Base-by-base conservation (phyloP, 805 yeast species). In the Saturnispora kantuleensis region DNA sequence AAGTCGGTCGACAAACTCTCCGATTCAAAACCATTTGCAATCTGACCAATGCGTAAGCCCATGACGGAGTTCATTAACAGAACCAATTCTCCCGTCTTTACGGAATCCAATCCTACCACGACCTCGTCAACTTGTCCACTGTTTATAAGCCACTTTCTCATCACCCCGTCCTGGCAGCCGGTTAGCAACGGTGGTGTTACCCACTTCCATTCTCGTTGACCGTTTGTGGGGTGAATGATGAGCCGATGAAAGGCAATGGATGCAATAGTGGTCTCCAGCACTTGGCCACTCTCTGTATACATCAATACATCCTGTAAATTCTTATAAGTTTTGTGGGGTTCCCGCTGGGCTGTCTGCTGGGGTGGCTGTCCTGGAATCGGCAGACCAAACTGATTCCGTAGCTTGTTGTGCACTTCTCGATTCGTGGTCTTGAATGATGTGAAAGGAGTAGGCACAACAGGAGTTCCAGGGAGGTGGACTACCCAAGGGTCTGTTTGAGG, bases 141-240 rank as follows among this genome's bases (percentile, higher is more conserved):
- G 1, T 68, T 69, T 21, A 69, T 75, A 39, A 90, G 62, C 59
- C 71, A 74, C 50, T 78, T 77, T 52, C 97, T 70, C 54, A 78
- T 76, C 0, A 83, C 87, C 10, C 97, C 97, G 62, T 87, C 80
- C 39, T 90, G 68, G 57, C 96, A 86, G 0, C 97, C 97, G 11
- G 77, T 65, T 1, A 77, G 66, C 29, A 88, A 65, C n/a, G 70
- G 65, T 1, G 98, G 97, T 0, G 97, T 90, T 3, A 79, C 64
- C 90, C 95, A 93, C 26, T 60, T 57, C 37, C 70, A 74, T 4
- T 59, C 60, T 0, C 53, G 47, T 7, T 48, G 51, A 10, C 59
- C 61, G 3, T 60, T 53, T 2, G 49, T 28, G 2, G 64, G 62
- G 40, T 63, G 55, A 35, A 51, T 55, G 31, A 43, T 44, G 10